These are phyloP conservation scores for Plenodomus tracheiphilus DNA, from an alignment of 2,329 filamentous ascomycete genomes.

Conservation along the genomic window DNA sequence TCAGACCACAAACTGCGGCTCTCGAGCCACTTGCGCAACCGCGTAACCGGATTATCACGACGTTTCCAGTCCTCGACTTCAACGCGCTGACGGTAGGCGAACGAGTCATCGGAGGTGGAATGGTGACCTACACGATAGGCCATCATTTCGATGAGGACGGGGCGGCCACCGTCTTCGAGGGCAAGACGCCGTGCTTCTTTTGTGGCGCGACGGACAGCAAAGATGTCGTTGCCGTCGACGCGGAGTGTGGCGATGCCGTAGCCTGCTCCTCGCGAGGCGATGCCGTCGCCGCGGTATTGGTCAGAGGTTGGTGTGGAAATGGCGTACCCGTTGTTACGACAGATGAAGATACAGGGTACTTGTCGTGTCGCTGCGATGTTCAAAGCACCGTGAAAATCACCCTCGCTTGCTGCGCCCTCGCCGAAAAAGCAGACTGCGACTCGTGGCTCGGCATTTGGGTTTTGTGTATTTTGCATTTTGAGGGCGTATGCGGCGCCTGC, in stretches of 20 bases:
- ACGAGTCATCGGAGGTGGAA: slow-evolving; percentile 94
- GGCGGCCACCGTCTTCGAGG: slow-evolving; percentile 76
- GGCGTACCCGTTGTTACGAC: slow-evolving; percentile 90
- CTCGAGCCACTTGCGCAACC: slow-evolving; percentile 90
- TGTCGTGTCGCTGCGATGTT: slow-evolving; percentile 88
- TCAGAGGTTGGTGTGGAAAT: slow-evolving; percentile 89
- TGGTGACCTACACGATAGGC: slow-evolving; percentile 98
- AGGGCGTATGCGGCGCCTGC: slow-evolving; percentile 85
- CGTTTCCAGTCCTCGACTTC: slow-evolving; percentile 96
- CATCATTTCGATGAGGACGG: slow-evolving; percentile 92
- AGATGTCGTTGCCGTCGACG: slow-evolving; percentile 93
- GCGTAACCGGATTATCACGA: slow-evolving; percentile 83
- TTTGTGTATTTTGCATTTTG: slow-evolving; percentile 75
- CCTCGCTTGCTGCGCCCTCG: slow-evolving; percentile 86
- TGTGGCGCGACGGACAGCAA: slow-evolving; percentile 81
- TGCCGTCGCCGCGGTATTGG: slow-evolving; percentile 89
- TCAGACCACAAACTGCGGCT: slow-evolving; percentile 82
- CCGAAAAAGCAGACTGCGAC: slow-evolving; percentile 87
- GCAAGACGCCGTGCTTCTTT: slow-evolving; percentile 77
- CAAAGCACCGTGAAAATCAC: slow-evolving; percentile 87
- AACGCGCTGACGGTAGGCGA: slow-evolving; percentile 88
- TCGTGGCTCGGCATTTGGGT: slow-evolving; percentile 63
- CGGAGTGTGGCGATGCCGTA: slow-evolving; percentile 95
- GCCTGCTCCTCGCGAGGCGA: slow-evolving; percentile 81
- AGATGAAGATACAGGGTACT: slow-evolving; percentile 88